Evolutionary conservation across 306 rosid species (phyloP), one percentile per base, ranked within the genome.

Genomic region (Elaeagnus macrophylla): DNA sequence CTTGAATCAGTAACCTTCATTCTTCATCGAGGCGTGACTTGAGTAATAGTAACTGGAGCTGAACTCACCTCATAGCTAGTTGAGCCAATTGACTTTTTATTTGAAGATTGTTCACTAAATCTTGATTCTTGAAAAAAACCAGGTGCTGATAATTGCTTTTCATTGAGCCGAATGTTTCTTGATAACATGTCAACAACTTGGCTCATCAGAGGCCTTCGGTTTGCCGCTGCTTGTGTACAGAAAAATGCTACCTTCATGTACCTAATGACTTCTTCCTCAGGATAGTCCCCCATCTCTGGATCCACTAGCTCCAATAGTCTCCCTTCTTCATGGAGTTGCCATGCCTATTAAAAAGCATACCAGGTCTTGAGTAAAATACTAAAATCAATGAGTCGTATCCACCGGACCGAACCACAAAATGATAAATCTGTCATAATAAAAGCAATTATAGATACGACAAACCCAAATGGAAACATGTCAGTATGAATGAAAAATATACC

Each of bases 221-320:
- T 75, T 60, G 96, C 86, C 43, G 74, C 71, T 12, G 89, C 75
- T 54, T 93, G 99, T 17, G 94, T 80, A 76, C 99, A 93, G 74
- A 93, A 82, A 53, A 93, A 75, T 9, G 99, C 95, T 47, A 87
- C 89, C 81, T 93, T 93, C 71, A 84, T 82, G 82, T 80, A 87
- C 62, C 83, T 77, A 18, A 75, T 61, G 20, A 82, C 73, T 66
- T 87, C 90, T 62, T 84, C 73, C 68, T 78, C 74, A 0, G 95
- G 82, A 64, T 51, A 93, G 5, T 77, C 85, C 40, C 47, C 72
- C 64, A 93, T 56, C 7, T 81, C 79, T 1, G 79, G 64, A 73
- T 93, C 99, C 14, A 84, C 88, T 11, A 88, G 62, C 63, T 82
- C 99, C 71, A 87, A 65, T 48, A 79, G 78, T 65, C 49, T 76